Conservation (phyloP, 805 yeast genomes). For the Schizosaccharomyces cryophilus region DNA sequence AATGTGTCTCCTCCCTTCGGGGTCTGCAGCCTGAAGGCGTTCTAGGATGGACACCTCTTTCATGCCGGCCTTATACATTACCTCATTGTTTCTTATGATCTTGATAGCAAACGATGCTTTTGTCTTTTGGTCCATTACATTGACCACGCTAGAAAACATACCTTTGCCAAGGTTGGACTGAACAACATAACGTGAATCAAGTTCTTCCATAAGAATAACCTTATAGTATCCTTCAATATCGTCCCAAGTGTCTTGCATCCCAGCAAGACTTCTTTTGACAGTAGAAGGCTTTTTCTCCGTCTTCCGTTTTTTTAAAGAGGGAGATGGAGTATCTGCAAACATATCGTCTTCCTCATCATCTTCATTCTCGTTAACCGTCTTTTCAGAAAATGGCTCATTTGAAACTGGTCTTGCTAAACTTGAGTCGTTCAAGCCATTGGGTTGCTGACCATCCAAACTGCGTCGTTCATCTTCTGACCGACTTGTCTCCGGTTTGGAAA, state of each 20-base stretch:
- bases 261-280: slow-evolving; percentile 1
- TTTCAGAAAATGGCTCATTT: background rate
- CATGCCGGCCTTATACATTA: slow-evolving; percentile 40
- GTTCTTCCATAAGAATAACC: slow-evolving; percentile 14
- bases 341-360: slow-evolving; percentile 9
- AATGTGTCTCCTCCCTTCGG: slow-evolving; percentile 35
- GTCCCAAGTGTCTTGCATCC: slow-evolving; percentile 12
- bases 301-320: slow-evolving; percentile 3
- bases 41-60: slow-evolving; percentile 63
- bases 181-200: slow-evolving; percentile 13
- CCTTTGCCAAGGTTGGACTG: slow-evolving; percentile 14
- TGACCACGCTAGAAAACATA: slow-evolving; percentile 15
- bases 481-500: no score
- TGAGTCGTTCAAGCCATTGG: no score
- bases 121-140: slow-evolving; percentile 10
- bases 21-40: slow-evolving; percentile 37
- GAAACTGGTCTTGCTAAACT: background rate
- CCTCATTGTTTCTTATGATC: slow-evolving; percentile 40
- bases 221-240: slow-evolving; percentile 16
- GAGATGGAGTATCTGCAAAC: slow-evolving; percentile 5
- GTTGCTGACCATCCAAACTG: no score
- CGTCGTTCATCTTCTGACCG: no score
- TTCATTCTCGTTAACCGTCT: slow-evolving; percentile 10
- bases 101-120: slow-evolving; percentile 23
- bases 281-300: slow-evolving; percentile 4